Evolutionary conservation across 495 filamentous ascomycete species (phyloP).

Genomic region (Glarea lozoyensis): DNA sequence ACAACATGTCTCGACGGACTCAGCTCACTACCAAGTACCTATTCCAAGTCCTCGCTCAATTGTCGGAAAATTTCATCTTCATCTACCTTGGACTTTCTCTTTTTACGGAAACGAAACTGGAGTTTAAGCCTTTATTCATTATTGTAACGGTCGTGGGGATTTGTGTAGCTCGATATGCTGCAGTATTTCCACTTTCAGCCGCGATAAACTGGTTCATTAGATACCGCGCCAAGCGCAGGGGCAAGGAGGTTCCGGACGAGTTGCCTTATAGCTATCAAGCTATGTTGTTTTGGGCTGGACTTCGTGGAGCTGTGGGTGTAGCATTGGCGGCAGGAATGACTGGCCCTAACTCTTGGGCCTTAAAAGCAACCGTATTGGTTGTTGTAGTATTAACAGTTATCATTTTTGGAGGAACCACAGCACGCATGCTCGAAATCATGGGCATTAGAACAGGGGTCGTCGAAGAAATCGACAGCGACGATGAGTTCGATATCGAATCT

Average conservation of each 20-base stretch:
- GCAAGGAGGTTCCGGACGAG: constrained; percentile 76
- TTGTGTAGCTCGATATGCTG: constrained; percentile 81
- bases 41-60: constrained; percentile 87
- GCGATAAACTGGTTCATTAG: constrained; percentile 91
- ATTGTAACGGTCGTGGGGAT: constrained; percentile 86
- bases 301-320: constrained; percentile 93
- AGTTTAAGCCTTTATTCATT: constrained; percentile 93
- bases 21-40: constrained; percentile 97
- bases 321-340: constrained; percentile 84
- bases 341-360: constrained; percentile 65
- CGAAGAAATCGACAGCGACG: constrained; percentile 92
- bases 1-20: constrained; percentile 97
- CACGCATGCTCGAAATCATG: constrained; percentile 96
- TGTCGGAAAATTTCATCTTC: constrained; percentile 99
- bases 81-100: constrained; percentile 93
- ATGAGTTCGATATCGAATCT: constrained; percentile 96
- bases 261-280: constrained; percentile 88
- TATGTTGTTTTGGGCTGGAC: constrained; percentile 97
- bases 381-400: constrained; percentile 97
- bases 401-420: constrained; percentile 95
- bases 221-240: constrained; percentile 73
- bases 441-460: constrained; percentile 91
- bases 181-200: constrained; percentile 86
- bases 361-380: constrained; percentile 88
- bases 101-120: constrained; percentile 79